These are phyloP conservation scores for Eucalyptus pumila DNA, from an alignment of 345 rosid genomes.

Conservation along the genomic window DNA sequence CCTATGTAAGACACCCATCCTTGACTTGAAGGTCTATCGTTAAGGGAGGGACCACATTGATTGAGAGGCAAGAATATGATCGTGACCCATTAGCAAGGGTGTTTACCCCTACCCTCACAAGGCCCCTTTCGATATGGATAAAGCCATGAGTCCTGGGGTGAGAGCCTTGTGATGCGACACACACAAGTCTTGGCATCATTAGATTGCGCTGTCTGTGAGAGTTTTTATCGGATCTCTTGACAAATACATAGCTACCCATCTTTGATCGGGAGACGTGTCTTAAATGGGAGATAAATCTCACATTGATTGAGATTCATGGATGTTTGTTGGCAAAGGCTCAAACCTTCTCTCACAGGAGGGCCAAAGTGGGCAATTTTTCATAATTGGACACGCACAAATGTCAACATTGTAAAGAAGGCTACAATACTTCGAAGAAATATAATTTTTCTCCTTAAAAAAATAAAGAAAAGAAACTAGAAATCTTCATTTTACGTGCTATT, in stretches of 20 bases:
- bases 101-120: no score
- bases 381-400: background rate
- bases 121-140: no score
- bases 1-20: background rate
- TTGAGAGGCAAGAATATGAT: background rate
- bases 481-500: background rate
- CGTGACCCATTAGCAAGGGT: background rate
- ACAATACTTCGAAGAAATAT: background rate
- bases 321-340: background rate
- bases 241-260: background rate
- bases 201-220: background rate
- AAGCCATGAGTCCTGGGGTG: no score
- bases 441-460: background rate
- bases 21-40: background rate
- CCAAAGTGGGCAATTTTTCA: background rate
- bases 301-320: background rate
- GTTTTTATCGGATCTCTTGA: background rate
- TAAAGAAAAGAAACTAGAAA: background rate
- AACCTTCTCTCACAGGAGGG: background rate
- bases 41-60: background rate
- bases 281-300: background rate
- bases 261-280: background rate
- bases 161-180: background rate
- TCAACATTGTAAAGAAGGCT: background rate
- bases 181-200: background rate